Evolutionary conservation across 2,329 filamentous ascomycete genomes (phyloP), one percentile per base, ranked within the genome.

Genomic region (Epichloe festucae): DNA sequence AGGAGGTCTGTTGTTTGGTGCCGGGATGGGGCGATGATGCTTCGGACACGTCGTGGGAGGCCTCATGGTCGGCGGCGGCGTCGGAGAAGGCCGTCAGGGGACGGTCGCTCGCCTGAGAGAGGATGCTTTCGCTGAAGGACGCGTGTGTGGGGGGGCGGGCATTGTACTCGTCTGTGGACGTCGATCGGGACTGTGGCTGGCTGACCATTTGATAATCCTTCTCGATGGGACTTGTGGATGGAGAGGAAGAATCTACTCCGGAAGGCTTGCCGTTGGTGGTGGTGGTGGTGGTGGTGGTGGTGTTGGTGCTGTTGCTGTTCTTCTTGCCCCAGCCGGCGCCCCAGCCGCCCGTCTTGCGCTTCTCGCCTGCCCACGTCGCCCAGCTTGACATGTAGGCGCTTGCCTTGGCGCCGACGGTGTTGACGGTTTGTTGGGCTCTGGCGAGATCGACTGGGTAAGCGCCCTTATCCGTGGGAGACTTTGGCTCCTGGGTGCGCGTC

Each of bases 341-440:
- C 62, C 73, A 70, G 46, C 67, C 74, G n/a, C 66, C 70, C 3
- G 63, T 63, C 61, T 84, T 86, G 56, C 84, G 75, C 70, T 90
- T 91, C 70, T 93, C 86, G 48, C 82, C 82, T 2, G 82, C 81
- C 82, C 82, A 86, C 0, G 73, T 68, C 1, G 82, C 79, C 82
- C 82, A 86, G 58, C 81, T 84, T 40, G 79, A 81, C 58, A 85
- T 76, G 63, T 84, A 85, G 4, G 81, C 74, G 42, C 79, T 75
- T 2, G 81, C 81, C 59, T 76, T 78, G 50, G 70, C 68, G 14
- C 78, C 72, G 10, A 79, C 74, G 0, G 74, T 69, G 59, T 72
- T 71, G 35, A 67, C 68, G 2, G 72, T 67, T 48, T 73, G 69
- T 53, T 73, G 73, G 2, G 73, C 62, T 54, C 73, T 76, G 56